These are phyloP conservation scores for Fusarium verrucosum DNA, from an alignment of 2,329 filamentous ascomycete species.

Conservation along the genomic window DNA sequence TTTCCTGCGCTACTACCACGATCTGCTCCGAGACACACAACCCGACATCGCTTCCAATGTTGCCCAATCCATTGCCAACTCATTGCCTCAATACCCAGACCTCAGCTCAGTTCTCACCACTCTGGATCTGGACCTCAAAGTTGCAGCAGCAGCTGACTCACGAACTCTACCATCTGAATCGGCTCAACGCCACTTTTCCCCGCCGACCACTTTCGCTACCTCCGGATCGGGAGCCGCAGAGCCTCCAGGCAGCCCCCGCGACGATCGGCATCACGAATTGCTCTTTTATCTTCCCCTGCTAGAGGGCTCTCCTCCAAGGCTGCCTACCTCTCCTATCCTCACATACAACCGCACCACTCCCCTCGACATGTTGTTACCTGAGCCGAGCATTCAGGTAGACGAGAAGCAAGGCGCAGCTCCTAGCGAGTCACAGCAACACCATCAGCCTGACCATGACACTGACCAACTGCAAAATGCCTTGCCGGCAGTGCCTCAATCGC, in stretches of 20 bases:
- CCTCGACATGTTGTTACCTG: conserved; percentile 42
- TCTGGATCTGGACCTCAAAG: conserved; percentile 49
- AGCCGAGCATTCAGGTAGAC: conserved; percentile 37
- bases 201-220: conserved; percentile 43
- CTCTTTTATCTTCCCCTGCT: conserved; percentile 72
- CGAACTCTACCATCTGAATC: conserved; percentile 45
- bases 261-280: conserved; percentile 68
- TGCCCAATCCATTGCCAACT: conserved; percentile 57
- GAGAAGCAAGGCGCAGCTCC: conserved; percentile 40
- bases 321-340: conserved; percentile 34
- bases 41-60: conserved; percentile 58
- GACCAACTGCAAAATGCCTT: conserved; percentile 29
- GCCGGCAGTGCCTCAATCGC: conserved; percentile 31
- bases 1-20: conserved; percentile 64
- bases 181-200: conserved; percentile 47
- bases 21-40: conserved; percentile 59
- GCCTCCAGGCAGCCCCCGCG: conserved; percentile 57
- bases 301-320: conserved; percentile 53
- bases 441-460: conserved; percentile 7
- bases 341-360: conserved; percentile 28
- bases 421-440: conserved; percentile 34
- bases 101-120: conserved; percentile 52
- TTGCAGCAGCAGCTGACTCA: conserved; percentile 48
- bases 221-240: conserved; percentile 45
- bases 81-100: conserved; percentile 56